Evolutionary conservation across 2,329 filamentous ascomycete species (phyloP).

Genomic region (Aspergillus sp.): DNA sequence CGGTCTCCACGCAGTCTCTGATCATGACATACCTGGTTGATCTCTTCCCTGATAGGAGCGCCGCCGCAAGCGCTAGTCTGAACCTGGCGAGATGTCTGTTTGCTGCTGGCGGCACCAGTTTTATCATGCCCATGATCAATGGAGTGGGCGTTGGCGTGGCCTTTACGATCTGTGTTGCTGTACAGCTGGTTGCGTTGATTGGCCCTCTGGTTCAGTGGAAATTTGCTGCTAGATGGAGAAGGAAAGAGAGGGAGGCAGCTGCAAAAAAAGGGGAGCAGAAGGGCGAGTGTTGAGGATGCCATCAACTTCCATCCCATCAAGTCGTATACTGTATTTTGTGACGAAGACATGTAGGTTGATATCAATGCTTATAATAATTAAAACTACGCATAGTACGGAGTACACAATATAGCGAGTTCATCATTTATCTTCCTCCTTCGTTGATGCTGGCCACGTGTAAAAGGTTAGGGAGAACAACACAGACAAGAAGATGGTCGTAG

Average conservation of each 20-base stretch:
- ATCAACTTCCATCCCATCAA: too few species aligned
- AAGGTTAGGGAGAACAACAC: too few species aligned
- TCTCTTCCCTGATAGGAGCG: constrained; percentile 49
- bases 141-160: constrained; percentile 46
- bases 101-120: constrained; percentile 51
- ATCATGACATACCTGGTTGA: constrained; percentile 56
- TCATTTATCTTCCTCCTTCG: too few species aligned
- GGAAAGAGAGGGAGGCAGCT: not conserved
- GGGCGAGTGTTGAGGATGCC: too few species aligned
- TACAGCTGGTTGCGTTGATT: constrained; percentile 46
- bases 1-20: constrained; percentile 48
- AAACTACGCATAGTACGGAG: too few species aligned
- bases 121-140: constrained; percentile 50
- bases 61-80: constrained; percentile 52
- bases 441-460: too few species aligned
- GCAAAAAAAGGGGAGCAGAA: too few species aligned
- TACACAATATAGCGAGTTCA: too few species aligned
- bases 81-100: constrained; percentile 54
- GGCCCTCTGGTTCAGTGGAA: constrained; percentile 47
- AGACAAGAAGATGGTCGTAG: too few species aligned
- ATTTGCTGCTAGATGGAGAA: constrained; percentile 39
- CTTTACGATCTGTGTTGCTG: constrained; percentile 46
- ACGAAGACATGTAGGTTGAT: too few species aligned
- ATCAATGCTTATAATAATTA: too few species aligned
- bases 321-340: too few species aligned